These are phyloP conservation scores for Aspergillus ibericus DNA, from an alignment of 2,329 filamentous ascomycete species.

Conservation along the genomic window DNA sequence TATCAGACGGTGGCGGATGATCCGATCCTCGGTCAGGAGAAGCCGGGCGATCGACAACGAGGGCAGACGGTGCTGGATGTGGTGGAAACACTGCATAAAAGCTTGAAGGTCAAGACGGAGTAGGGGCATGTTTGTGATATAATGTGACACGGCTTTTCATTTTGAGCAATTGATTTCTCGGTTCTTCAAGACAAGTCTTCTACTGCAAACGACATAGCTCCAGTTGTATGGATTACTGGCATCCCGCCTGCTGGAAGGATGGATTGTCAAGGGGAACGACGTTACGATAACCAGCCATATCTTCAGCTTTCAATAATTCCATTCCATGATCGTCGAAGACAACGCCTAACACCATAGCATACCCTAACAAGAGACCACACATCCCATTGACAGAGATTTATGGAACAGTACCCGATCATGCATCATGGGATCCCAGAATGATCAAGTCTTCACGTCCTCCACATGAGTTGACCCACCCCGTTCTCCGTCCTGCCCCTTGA, in stretches of 20 bases:
- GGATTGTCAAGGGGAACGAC: no score
- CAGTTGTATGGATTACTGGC: no score
- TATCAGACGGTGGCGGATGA: slow-evolving; percentile 54
- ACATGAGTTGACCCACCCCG: neutral
- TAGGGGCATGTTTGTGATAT: no score
- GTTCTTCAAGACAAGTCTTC: no score
- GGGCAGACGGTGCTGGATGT: slow-evolving; percentile 49
- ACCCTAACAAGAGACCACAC: no score
- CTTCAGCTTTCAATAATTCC: neutral
- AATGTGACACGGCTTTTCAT: neutral
- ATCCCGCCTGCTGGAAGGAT: no score
- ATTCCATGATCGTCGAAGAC: no score
- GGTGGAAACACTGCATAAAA: slow-evolving; percentile 33
- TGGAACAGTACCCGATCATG: no score
- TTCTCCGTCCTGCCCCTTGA: neutral
- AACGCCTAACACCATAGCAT: no score
- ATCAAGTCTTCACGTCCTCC: neutral
- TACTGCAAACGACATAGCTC: no score
- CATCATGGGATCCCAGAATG: neutral
- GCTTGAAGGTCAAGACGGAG: slow-evolving; percentile 28
- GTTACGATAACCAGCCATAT: neutral
- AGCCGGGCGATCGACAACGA: slow-evolving; percentile 39
- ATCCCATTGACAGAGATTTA: no score
- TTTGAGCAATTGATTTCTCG: no score
- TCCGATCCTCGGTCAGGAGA: slow-evolving; percentile 50